phyloP scores from a whole-genome alignment of 345 rosid genomes.

The Brassica napus region Da-Ae NC_063435.1:25375001-25375500 shows the following conservation, averaged over 20 bases:
- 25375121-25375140: neutral
- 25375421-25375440: neutral
- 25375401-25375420: neutral
- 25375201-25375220: neutral
- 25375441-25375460: too few species aligned
- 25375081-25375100: neutral
- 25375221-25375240: neutral
- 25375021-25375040: neutral
- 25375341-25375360: neutral
- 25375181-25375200: slow-evolving; percentile 5
- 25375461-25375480: neutral
- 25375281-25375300: neutral
- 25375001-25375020: slow-evolving; percentile 4
- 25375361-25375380: neutral
- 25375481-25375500: slow-evolving; percentile 23
- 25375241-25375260: neutral
- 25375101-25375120: neutral
- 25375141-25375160: neutral
- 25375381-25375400: neutral
- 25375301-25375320: slow-evolving; percentile 24
- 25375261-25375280: neutral
- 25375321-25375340: slow-evolving; percentile 8
- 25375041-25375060: neutral
- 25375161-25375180: slow-evolving; percentile 8
- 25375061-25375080: neutral